Evolutionary conservation across 2,329 filamentous ascomycete genomes (phyloP), one percentile per base, ranked within the genome.

Genomic region (Gnomoniopsis sp.): DNA sequence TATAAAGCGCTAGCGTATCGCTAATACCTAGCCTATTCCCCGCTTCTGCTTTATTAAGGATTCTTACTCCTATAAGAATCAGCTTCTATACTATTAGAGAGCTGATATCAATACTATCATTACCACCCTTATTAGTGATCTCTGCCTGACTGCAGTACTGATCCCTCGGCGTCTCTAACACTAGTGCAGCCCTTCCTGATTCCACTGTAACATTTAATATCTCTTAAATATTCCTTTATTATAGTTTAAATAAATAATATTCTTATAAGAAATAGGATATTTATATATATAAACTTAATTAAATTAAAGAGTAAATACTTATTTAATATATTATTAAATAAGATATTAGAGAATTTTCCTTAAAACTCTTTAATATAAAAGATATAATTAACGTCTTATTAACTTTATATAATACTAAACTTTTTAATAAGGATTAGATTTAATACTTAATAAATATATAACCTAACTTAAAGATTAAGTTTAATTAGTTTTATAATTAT

Each of bases 271-370:
- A 49, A 38, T 38, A 15, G 15, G 10, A 49, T 49, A 49, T 38
- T 38, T 38, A 38, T 38, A 38, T 38, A 19, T 36, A 50, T 22
- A 21, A 12, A 50, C 19, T 17, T 51, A 14, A 51, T 51, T 36
- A n/a, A 50, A 34, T 50, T 34, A 50, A 50, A 50, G n/a, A 50
- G 14, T 21, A 50, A 50, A 34, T 50, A 34, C 19, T 50, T 34
- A 34, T 50, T 50, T 34, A 50, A 50, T 50, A 34, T 50, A 34
- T 50, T 50, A 50, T 50, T 34, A 50, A 34, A 19, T 34, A 50
- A 50, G 47, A 34, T 50, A 50, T 50, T n/a, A n/a, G 19, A 50
- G 3, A 14, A 50, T 49, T 49, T 49, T 33, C n/a, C 22, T 26
- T 49, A 49, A 12, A 15, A 26, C n/a, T 23, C 30, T 33, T 49